Base-by-base conservation (phyloP, 106 monocot species). In the Iris macrosiphon region DNA sequence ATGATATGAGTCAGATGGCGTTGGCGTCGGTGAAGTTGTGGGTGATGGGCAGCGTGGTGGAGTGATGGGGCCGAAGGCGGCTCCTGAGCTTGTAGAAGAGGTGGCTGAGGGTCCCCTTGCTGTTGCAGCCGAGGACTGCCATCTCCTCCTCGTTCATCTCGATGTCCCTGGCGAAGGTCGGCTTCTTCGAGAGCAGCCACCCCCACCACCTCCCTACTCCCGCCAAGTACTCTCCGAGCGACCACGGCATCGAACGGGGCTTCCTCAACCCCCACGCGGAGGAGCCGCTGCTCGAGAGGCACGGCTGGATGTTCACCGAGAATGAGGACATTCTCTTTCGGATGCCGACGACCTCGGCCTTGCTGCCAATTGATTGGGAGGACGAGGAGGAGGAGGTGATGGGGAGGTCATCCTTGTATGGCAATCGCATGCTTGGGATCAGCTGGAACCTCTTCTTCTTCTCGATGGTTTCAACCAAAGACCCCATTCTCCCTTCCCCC, bases 131-230 rank as follows among this genome's bases (percentile, higher is more conserved):
- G 11, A 85, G 78, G 18, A 70, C 34, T 18, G 72, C 69, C 22
- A 55, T 57, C 81, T 92, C 85, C 67, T 92, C 81, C 42, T 79
- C 85, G 54, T 82, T 86, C 91, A 92, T 78, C 73, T 92, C 91
- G 35, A 92, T 69, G 35, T 92, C 85, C 7, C 55, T 40, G 32
- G 67, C 66, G 60, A 91, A 75, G 14, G 14, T 48, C 15, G 75
- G 85, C 38, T 86, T 92, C 52, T 66, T 62, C n/a, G 91, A 85
- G 30, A 85, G 52, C 17, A 92, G 21, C 91, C 85, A 92, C 6
- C 66, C 69, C 47, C 69, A 60, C 91, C 91, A 92, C 25, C 71
- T 41, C 67, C 73, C 44, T 19, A 79, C 63, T 0, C 64, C 76
- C 7, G 68, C 75, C 41, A 79, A 57, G 44, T 71, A 61, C 32